Evolutionary conservation across 192 early-diverging fungal genomes (phyloP), one percentile per base, ranked within the genome.

Genomic region (Entomortierella beljakovae): DNA sequence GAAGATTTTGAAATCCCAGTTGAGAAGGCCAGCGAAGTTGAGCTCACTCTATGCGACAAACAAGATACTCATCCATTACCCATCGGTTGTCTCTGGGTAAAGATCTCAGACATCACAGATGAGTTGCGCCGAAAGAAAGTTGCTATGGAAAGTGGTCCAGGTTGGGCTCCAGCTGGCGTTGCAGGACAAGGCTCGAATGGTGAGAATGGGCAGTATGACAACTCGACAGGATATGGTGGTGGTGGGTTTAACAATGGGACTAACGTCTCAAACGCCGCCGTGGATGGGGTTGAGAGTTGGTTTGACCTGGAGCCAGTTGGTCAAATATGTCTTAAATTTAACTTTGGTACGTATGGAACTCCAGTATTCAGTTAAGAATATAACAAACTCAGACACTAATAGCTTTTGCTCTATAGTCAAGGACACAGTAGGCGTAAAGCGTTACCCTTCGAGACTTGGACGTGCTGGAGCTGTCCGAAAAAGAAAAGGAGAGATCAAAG

Each of bases 281-380:
- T 76, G 1, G 89, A 93, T 34, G 90, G 92, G 32, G 85, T 90
- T 46, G 90, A 94, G 66, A 86, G 84, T n/a, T 94, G 92, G 92
- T 87, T 96, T 80, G 95, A 99, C 55, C 87, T 98, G 61, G 98
- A 98, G 77, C 96, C 97, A 38, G 88, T 90, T 57, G 98, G 98
- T 40, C 94, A 97, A 80, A 83, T 98, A 52, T 86, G 87, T 51
- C 73, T 96, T 54, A 92, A 92, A 84, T 81, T 96, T 61, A 93
- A 97, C 84, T 96, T 98, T 81, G 83, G 90, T 91, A 89, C 76
- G 43, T 31, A 33, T 38, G 3, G 11, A 3, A 61, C 5, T 3
- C 46, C 31, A 13, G 26, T 29, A n/a, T 13, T 13, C 9, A 43
- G 18, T 13, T 9, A 43, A 46, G 42, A 35, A 34, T 15, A 6